Base-by-base conservation (phyloP, 768 basidiomycete species). In the Leccinum subgranulosum region DNA sequence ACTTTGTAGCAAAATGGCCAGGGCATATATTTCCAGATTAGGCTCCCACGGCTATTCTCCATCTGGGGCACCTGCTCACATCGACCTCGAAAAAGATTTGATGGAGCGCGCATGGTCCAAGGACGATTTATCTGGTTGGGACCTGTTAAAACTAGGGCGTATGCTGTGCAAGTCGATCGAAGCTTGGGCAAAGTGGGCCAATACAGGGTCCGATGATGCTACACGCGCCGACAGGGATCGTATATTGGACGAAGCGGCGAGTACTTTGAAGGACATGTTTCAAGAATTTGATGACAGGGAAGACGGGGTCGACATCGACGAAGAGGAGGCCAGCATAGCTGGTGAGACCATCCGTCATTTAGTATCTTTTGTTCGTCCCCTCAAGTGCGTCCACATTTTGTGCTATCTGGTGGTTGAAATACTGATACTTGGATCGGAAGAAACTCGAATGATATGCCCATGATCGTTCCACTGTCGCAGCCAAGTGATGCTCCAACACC, bases 71-170 rank as follows among this genome's bases (percentile, higher is more conserved):
- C 83, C 85, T 0, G 78, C 78, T 0, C 77, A 82, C 45, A 75
- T 88, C 65, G 83, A 83, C 53, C 69, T 90, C 9, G 85, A 84
- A 56, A 75, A 75, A 45, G 85, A 85, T 17, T 68, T 89, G 57
- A 81, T 90, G 80, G 87, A 89, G 63, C 79, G 81, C 2, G 88
- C 87, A 0, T 90, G 87, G 87, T 79, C 86, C 1, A 85, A 83
- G 64, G 82, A 88, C 45, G 87, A 88, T 23, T 70, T 76, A 28
- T 81, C 80, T 31, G 83, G 83, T 3, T 90, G 89, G 84, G 87
- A 88, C 53, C 79, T 87, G 12, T 77, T 77, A 4, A 75, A 81
- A 27, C 75, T 89, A 11, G 84, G 85, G 1, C 76, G 75, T 46
- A 73, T 81, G 47, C 65, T 90, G 17, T 77, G 79, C 33, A 77